These are phyloP conservation scores for Populus trichocarpa DNA, from an alignment of 441 rosid genomes.

Conservation along the genomic window DNA sequence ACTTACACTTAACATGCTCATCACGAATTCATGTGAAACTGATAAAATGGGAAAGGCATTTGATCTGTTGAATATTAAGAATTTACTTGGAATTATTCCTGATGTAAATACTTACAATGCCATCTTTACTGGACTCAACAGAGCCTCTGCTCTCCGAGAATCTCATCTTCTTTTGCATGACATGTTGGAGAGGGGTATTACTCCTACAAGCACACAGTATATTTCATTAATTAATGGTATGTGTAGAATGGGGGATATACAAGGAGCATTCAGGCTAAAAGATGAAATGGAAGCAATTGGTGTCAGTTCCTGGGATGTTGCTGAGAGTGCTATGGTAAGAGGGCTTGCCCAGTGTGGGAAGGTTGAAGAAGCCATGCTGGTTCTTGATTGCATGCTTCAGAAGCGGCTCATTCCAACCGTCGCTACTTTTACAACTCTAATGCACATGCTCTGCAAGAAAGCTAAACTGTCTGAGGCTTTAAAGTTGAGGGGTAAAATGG, in stretches of 20 bases:
- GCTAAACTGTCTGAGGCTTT: conserved; percentile 50
- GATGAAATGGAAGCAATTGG: conserved; percentile 61
- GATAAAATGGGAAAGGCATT: conserved; percentile 42
- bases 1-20: conserved; percentile 54
- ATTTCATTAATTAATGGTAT: conserved; percentile 54
- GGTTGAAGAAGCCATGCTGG: conserved; percentile 66
- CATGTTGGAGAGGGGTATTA: conserved; percentile 53
- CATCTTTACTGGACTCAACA: conserved; percentile 46
- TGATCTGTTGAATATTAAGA: conserved; percentile 58
- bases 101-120: conserved; percentile 39
- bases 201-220: conserved; percentile 47
- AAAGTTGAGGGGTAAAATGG: conserved; percentile 48
- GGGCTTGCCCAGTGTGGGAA: conserved; percentile 77
- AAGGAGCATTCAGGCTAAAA: conserved; percentile 58
- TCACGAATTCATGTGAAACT: conserved; percentile 46
- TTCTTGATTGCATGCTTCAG: conserved; percentile 58
- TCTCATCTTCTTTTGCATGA: conserved; percentile 51
- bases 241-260: conserved; percentile 61
- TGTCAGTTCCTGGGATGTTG: conserved; percentile 47
- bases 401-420: conserved; percentile 57
- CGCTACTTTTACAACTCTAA: conserved; percentile 71
- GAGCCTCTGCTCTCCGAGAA: conserved; percentile 45
- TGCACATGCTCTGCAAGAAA: conserved; percentile 58
- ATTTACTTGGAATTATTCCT: conserved; percentile 39
- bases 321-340: conserved; percentile 82